A percentile compares a stretch with the other conserved stretches of the same genome.
Evolutionary conservation across 1,139 yeast species (phyloP).

Genomic region (Kazachstania sp.): DNA sequence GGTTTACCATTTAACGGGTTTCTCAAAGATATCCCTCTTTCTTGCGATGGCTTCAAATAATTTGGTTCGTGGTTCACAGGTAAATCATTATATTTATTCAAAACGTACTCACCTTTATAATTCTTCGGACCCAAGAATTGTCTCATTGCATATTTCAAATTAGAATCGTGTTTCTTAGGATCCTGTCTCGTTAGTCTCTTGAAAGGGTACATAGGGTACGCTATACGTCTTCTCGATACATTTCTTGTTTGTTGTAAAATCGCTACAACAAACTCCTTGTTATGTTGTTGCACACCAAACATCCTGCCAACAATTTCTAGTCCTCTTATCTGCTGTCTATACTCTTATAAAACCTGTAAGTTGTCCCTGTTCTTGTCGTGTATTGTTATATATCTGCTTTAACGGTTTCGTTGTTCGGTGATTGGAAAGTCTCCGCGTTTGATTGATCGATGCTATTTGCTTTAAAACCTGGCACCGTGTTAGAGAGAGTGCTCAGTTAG

Average conservation of each 20-base stretch:
- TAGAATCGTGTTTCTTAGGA: constrained; percentile 38
- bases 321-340: not conserved
- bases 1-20: constrained; percentile 35
- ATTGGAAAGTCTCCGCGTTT: too few relatives aligned
- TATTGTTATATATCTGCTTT: too few relatives aligned
- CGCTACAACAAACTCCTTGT: not conserved
- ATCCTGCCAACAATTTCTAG: too few relatives aligned
- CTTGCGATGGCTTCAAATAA: constrained; percentile 56
- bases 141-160: constrained; percentile 29
- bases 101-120: constrained; percentile 70
- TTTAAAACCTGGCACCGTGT: too few relatives aligned
- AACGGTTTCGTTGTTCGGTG: too few relatives aligned
- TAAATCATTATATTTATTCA: constrained; percentile 68
- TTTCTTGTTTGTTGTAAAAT: constrained; percentile 30
- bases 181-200: constrained; percentile 37
- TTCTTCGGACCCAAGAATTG: constrained; percentile 75
- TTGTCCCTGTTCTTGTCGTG: too few relatives aligned
- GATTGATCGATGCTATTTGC: not conserved
- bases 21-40: constrained; percentile 36
- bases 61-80: constrained; percentile 68
- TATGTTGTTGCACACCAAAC: not conserved
- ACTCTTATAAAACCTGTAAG: too few relatives aligned
- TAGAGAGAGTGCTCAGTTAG: too few relatives aligned
- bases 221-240: constrained; percentile 38
- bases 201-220: constrained; percentile 41